Evolutionary conservation across 2,329 filamentous ascomycete species (phyloP), one percentile per base, ranked within the genome.

Genomic region (Teratosphaeria viscida): DNA sequence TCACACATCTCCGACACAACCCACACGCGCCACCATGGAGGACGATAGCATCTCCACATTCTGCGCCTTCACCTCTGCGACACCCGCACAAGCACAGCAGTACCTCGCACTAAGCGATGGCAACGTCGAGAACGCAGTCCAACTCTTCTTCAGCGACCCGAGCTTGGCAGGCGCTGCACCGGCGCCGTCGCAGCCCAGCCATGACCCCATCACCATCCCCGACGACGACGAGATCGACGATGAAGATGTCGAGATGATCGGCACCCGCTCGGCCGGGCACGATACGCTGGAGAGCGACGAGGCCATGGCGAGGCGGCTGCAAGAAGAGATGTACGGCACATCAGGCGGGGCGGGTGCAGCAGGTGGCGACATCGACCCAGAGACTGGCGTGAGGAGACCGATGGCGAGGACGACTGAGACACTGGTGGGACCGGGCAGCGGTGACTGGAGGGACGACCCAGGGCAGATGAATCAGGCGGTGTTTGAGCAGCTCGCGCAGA

Each of bases 331-430:
- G 70, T 97, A 96, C 68, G 82, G 76, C 53, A 74, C 64, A 60
- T 71, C 69, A 68, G 39, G 75, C 47, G 77, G 76, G 14, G 76
- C 75, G 47, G 77, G 76, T 62, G 60, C 68, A 72, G 55, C 71
- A 35, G 61, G 72, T 26, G 76, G 72, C 34, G 60, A 57, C n/a
- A 57, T 72, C 27, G 77, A 76, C 61, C 70, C 77, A 43, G 86
- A 86, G 66, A 54, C 37, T 10, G 87, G 80, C 54, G 86, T 99
- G 58, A 82, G 94, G 69, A 94, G 94, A 55, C 94, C 94, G 8
- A 95, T 99, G 74, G 90, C 87, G 54, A 84, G 90, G 67, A 95
- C 89, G 32, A 95, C 90, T 12, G 94, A 99, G 76, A 96, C 91
- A 0, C 81, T 99, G 57, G 86, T 96, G 10, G 92, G 87, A 1